phyloP scores from a whole-genome alignment of 495 filamentous ascomycete genomes.

The Podospora tetraspora region DNA sequence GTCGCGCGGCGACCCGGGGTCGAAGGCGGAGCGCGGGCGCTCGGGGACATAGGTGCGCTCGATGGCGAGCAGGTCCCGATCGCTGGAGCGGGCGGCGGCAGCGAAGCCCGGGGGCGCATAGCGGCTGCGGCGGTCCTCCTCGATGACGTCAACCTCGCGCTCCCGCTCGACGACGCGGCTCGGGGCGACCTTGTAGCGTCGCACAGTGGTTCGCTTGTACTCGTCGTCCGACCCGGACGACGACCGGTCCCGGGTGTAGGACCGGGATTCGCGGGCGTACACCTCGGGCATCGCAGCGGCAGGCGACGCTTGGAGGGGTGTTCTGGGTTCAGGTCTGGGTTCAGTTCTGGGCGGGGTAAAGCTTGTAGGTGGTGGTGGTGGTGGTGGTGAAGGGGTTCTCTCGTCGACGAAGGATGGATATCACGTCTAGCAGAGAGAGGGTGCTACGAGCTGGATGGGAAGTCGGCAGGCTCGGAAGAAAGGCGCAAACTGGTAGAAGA shows the following conservation, averaged over 20 bases:
- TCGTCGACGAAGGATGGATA: neutral
- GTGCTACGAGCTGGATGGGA: too few species aligned
- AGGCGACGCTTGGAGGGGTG: neutral
- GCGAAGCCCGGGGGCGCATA: conserved; percentile 28
- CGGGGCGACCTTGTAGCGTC: conserved; percentile 49
- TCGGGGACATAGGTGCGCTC: conserved; percentile 45
- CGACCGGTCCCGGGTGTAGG: conserved; percentile 42
- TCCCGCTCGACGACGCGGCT: conserved; percentile 41
- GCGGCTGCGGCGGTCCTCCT: conserved; percentile 45
- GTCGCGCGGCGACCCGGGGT: conserved; percentile 28
- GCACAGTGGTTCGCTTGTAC: conserved; percentile 46
- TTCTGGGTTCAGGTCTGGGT: neutral
- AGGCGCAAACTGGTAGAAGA: neutral
- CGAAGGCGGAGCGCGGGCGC: conserved; percentile 40
- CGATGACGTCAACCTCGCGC: conserved; percentile 42
- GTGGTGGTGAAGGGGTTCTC: neutral
- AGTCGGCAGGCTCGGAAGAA: neutral
- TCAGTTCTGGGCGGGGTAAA: neutral
- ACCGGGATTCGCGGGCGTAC: conserved; percentile 41
- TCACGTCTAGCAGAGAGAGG: neutral
- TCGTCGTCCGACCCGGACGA: conserved; percentile 46
- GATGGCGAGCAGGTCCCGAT: conserved; percentile 40
- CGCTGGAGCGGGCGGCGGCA: conserved; percentile 28
- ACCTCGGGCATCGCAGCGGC: conserved; percentile 39
- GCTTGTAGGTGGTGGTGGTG: neutral